These are phyloP conservation scores for Tylopilus rubrobrunneus DNA, from an alignment of 768 basidiomycete genomes.

Conservation along the genomic window DNA sequence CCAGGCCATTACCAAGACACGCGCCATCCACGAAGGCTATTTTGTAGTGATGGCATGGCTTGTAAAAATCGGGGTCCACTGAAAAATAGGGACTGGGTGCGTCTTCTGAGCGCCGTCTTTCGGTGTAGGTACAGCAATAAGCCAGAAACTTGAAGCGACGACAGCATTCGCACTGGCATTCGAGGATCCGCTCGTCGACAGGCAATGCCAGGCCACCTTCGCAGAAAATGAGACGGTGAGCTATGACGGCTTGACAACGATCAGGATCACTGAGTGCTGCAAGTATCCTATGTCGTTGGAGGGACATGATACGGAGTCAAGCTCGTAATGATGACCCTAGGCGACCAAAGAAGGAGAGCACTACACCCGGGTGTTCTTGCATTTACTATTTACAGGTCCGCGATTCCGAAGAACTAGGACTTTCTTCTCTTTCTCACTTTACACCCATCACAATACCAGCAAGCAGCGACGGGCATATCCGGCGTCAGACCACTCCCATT, in stretches of 20 bases:
- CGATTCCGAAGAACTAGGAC: constrained; percentile 13
- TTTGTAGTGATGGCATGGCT: constrained; percentile 18
- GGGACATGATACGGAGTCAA: neutral
- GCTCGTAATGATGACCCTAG: constrained; percentile 1
- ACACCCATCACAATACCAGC: constrained; percentile 29
- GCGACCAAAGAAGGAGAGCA: constrained; percentile 14
- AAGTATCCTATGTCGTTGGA: neutral
- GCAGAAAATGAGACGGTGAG: neutral
- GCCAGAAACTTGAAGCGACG: too few species aligned
- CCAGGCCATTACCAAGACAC: neutral
- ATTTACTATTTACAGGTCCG: constrained; percentile 12
- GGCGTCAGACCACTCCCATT: constrained; percentile 15
- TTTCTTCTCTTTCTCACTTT: neutral
- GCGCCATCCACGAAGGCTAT: neutral
- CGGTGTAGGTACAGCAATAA: too few species aligned
- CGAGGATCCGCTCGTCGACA: too few species aligned
- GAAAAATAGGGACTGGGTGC: neutral
- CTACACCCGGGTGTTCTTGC: constrained; percentile 23
- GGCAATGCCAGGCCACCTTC: neutral
- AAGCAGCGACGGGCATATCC: constrained; percentile 22
- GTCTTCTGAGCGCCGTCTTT: too few species aligned
- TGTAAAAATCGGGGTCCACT: neutral
- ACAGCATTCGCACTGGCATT: too few species aligned
- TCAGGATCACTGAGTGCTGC: neutral
- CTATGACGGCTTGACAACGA: neutral